Evolutionary conservation across 1,284 basidiomycete species (phyloP).

Genomic region (Phellopilus nigrolimitatus): DNA sequence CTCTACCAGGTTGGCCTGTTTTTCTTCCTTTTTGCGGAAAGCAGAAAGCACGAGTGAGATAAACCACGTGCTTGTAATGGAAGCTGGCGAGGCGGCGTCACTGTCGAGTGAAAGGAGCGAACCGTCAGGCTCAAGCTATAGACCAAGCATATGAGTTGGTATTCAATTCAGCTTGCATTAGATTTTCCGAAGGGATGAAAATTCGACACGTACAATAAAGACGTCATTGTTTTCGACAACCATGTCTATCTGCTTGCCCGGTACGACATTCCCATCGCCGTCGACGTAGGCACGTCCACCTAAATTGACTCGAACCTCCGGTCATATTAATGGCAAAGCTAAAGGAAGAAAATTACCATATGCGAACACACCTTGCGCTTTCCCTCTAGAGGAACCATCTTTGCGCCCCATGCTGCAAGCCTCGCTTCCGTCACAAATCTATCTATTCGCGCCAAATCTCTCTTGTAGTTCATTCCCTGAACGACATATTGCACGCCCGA

Average conservation of each 20-base stretch:
- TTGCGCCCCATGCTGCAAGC: slow-evolving; percentile 71
- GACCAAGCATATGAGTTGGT: slow-evolving; percentile 36
- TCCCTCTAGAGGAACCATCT: slow-evolving; percentile 52
- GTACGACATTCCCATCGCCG: slow-evolving; percentile 47
- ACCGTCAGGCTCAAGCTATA: slow-evolving; percentile 39
- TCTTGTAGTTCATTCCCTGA: slow-evolving; percentile 70
- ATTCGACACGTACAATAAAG: slow-evolving; percentile 62
- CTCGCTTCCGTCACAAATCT: slow-evolving; percentile 61
- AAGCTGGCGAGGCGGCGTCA: slow-evolving; percentile 42
- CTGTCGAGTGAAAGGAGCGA: slow-evolving; percentile 49
- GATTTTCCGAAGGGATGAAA: neutral
- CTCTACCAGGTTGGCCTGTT: slow-evolving; percentile 22
- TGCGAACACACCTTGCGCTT: slow-evolving; percentile 54
- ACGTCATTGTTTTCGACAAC: slow-evolving; percentile 70
- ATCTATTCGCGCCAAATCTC: slow-evolving; percentile 67
- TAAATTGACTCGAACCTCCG: slow-evolving; percentile 64
- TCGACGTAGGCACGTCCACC: slow-evolving; percentile 49
- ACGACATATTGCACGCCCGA: slow-evolving; percentile 77
- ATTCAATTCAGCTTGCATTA: slow-evolving; percentile 9
- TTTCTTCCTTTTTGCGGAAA: slow-evolving; percentile 31
- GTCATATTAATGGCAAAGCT: slow-evolving; percentile 2
- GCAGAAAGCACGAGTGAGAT: slow-evolving; percentile 34
- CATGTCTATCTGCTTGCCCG: slow-evolving; percentile 62
- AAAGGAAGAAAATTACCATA: neutral
- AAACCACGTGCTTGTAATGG: slow-evolving; percentile 50